Evolutionary conservation across 148 eudicot genomes (phyloP).

Genomic region (Dysphania ambrosioides): DNA sequence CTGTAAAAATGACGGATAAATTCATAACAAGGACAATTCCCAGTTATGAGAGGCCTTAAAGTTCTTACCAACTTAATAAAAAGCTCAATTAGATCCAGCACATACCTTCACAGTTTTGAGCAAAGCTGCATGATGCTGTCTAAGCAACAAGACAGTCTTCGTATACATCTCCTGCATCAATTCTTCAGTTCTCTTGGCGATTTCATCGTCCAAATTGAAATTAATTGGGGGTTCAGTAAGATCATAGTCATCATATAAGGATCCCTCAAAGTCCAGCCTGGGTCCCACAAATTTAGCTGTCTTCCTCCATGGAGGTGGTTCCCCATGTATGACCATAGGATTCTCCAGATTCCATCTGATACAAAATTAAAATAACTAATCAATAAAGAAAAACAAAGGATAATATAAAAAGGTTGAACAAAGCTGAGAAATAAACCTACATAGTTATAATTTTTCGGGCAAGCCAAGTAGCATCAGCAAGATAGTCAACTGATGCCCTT

Average conservation of each 20-base stretch:
- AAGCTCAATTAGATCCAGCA: neutral
- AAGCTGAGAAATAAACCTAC: slow-evolving; percentile 37
- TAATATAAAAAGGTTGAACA: neutral
- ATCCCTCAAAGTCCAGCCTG: slow-evolving; percentile 81
- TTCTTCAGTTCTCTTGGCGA: slow-evolving; percentile 65
- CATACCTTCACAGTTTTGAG: slow-evolving; percentile 79
- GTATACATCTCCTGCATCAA: slow-evolving; percentile 61
- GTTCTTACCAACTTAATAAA: neutral
- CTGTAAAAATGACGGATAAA: neutral
- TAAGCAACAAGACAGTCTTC: slow-evolving; percentile 57
- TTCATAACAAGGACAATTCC: neutral
- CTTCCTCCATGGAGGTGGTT: slow-evolving; percentile 83
- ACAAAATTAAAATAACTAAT: slow-evolving; percentile 1
- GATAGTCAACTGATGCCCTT: slow-evolving; percentile 78
- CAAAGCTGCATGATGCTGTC: slow-evolving; percentile 71
- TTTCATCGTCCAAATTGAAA: slow-evolving; percentile 68
- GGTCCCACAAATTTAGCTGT: slow-evolving; percentile 68
- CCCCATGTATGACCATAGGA: slow-evolving; percentile 81
- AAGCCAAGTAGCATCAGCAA: slow-evolving; percentile 97
- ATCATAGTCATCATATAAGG: slow-evolving; percentile 62
- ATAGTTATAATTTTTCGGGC: slow-evolving; percentile 86
- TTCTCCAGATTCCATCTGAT: slow-evolving; percentile 87
- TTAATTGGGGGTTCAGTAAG: slow-evolving; percentile 65
- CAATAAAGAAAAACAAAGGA: neutral
- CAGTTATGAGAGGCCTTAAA: neutral